These are phyloP conservation scores for Inga laurina DNA, from an alignment of 306 rosid genomes.

Conservation along the genomic window DNA sequence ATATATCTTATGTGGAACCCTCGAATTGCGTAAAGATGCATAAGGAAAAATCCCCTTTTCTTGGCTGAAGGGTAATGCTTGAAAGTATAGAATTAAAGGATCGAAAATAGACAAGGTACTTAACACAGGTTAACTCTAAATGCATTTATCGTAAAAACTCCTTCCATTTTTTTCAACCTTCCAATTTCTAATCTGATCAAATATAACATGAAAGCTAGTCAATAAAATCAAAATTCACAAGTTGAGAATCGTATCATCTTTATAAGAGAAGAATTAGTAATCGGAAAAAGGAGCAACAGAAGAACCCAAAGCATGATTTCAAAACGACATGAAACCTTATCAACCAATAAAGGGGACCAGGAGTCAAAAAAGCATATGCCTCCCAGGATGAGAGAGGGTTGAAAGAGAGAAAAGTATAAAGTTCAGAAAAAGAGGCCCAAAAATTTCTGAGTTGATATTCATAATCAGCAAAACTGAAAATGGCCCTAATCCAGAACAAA, in stretches of 20 bases:
- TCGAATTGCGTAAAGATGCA: background rate
- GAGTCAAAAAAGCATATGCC: background rate
- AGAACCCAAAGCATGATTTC: background rate
- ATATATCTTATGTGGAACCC: background rate
- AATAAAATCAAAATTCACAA: background rate
- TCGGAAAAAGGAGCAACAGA: background rate
- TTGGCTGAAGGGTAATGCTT: constrained; percentile 8
- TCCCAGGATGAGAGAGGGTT: background rate
- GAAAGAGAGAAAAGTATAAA: background rate
- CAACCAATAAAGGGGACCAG: background rate
- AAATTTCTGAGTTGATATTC: background rate
- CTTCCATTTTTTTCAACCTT: background rate
- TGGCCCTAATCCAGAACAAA: constrained; percentile 17
- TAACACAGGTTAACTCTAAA: background rate
- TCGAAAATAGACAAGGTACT: background rate
- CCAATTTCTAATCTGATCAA: background rate
- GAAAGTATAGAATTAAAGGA: background rate
- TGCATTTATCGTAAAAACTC: background rate
- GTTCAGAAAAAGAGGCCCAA: background rate
- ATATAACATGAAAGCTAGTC: background rate
- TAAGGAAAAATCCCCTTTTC: background rate
- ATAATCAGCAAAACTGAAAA: background rate
- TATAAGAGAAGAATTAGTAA: background rate
- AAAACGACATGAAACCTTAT: background rate
- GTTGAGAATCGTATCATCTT: background rate